A percentile compares a stretch with the other conserved stretches of the same genome.
Evolutionary conservation across 345 rosid genomes (phyloP).

Genomic region (Eucalyptus coolabah): DNA sequence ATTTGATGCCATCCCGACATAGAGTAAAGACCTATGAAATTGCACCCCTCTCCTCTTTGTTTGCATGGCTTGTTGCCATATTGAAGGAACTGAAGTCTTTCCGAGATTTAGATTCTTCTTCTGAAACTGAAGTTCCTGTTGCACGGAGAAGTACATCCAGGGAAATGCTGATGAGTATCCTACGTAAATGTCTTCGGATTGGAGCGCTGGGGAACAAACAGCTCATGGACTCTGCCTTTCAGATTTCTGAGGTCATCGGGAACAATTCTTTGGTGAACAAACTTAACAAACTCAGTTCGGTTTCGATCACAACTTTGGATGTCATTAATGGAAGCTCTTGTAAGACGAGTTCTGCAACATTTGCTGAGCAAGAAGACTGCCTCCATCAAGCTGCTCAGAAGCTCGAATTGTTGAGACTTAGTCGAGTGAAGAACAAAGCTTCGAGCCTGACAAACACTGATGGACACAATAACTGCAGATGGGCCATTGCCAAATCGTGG

Average conservation of each 20-base stretch:
- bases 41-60: slow-evolving; percentile 37
- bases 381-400: slow-evolving; percentile 41
- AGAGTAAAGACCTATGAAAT: slow-evolving; percentile 11
- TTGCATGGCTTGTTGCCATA: slow-evolving; percentile 61
- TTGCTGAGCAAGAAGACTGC: slow-evolving; percentile 29
- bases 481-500: slow-evolving; percentile 63
- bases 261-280: slow-evolving; percentile 25
- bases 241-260: slow-evolving; percentile 35
- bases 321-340: slow-evolving; percentile 12
- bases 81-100: slow-evolving; percentile 24
- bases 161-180: slow-evolving; percentile 30
- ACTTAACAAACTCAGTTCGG: slow-evolving; percentile 24
- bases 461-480: slow-evolving; percentile 13
- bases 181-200: neutral
- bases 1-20: slow-evolving; percentile 7
- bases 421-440: slow-evolving; percentile 9
- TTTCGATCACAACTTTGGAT: slow-evolving; percentile 5
- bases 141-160: slow-evolving; percentile 14
- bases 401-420: slow-evolving; percentile 34
- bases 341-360: slow-evolving; percentile 1
- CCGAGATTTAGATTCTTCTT: slow-evolving; percentile 6
- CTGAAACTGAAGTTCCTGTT: slow-evolving; percentile 8
- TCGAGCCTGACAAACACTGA: slow-evolving; percentile 4
- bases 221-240: slow-evolving; percentile 36
- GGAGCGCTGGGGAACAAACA: slow-evolving; percentile 22